Evolutionary conservation across 768 basidiomycete genomes (phyloP).

Genomic region (Mycena chlorophos): DNA sequence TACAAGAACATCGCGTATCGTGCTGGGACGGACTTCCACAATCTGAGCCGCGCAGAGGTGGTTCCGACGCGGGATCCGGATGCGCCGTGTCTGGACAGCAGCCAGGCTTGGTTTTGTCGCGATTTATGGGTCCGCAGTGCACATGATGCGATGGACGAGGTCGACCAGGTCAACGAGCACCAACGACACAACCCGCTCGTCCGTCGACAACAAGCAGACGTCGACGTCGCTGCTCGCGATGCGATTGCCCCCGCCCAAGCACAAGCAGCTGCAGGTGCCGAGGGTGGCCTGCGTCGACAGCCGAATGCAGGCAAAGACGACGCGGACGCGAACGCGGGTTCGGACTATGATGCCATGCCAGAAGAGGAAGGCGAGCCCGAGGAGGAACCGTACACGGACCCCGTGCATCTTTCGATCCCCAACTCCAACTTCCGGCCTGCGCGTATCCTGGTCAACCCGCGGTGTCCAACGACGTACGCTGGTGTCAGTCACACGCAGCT

Average conservation of each 20-base stretch:
- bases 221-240: slow-evolving; percentile 39
- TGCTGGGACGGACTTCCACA: slow-evolving; percentile 78
- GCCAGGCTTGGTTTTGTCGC: slow-evolving; percentile 97
- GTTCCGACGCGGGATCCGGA: slow-evolving; percentile 65
- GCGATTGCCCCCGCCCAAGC: slow-evolving; percentile 31
- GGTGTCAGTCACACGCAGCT: slow-evolving; percentile 96
- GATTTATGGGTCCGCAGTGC: slow-evolving; percentile 95
- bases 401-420: slow-evolving; percentile 61
- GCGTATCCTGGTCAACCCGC: slow-evolving; percentile 90
- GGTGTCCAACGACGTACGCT: slow-evolving; percentile 97
- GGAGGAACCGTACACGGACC: slow-evolving; percentile 36
- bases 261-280: no score
- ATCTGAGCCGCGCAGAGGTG: slow-evolving; percentile 64
- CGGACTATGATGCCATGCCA: slow-evolving; percentile 87
- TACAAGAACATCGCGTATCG: slow-evolving; percentile 89
- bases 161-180: slow-evolving; percentile 42
- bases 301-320: slow-evolving; percentile 41
- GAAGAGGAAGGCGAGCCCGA: slow-evolving; percentile 54
- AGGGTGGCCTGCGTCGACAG: slow-evolving; percentile 24
- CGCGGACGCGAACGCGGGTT: slow-evolving; percentile 79
- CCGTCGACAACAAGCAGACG: slow-evolving; percentile 26
- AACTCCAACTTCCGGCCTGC: slow-evolving; percentile 89
- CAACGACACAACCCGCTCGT: background rate
- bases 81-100: slow-evolving; percentile 90
- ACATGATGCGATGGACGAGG: slow-evolving; percentile 66